These are phyloP conservation scores for Phytophthora tentaculata DNA, from an alignment of 352 stramenopile genomes.

Conservation along the genomic window DNA sequence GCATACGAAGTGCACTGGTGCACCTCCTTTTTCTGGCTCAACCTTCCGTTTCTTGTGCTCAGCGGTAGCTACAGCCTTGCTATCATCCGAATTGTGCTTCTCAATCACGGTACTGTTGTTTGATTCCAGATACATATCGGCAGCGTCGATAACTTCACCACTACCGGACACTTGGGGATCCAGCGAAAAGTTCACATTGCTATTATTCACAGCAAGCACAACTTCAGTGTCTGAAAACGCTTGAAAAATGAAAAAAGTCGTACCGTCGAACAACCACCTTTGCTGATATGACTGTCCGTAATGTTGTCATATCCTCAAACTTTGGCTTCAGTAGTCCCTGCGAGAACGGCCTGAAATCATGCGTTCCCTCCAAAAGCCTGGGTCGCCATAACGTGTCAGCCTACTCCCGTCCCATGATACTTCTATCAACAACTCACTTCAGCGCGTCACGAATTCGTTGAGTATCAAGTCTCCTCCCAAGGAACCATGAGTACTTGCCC, in stretches of 20 bases:
- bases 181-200: slow-evolving; percentile 77
- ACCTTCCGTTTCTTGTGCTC: slow-evolving; percentile 57
- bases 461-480: slow-evolving; percentile 71
- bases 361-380: slow-evolving; percentile 68
- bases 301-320: slow-evolving; percentile 65
- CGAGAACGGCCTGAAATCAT: slow-evolving; percentile 86
- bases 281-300: slow-evolving; percentile 71
- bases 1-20: slow-evolving; percentile 77
- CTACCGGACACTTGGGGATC: slow-evolving; percentile 59
- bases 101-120: slow-evolving; percentile 7
- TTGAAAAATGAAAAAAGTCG: slow-evolving; percentile 2
- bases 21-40: slow-evolving; percentile 15
- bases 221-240: not conserved
- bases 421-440: slow-evolving; percentile 33
- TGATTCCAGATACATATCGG: slow-evolving; percentile 36
- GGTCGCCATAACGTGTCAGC: slow-evolving; percentile 7
- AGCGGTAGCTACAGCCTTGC: slow-evolving; percentile 12
- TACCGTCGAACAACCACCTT: slow-evolving; percentile 69
- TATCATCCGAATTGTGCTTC: slow-evolving; percentile 16
- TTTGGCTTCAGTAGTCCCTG: slow-evolving; percentile 70
- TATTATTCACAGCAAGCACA: slow-evolving; percentile 23
- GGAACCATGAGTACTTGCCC: slow-evolving; percentile 84
- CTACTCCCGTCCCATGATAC: not conserved
- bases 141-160: slow-evolving; percentile 57
- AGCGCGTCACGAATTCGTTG: slow-evolving; percentile 70